These are phyloP conservation scores for Irpex sp. DNA, from an alignment of 1,284 basidiomycete species.

Conservation along the genomic window DNA sequence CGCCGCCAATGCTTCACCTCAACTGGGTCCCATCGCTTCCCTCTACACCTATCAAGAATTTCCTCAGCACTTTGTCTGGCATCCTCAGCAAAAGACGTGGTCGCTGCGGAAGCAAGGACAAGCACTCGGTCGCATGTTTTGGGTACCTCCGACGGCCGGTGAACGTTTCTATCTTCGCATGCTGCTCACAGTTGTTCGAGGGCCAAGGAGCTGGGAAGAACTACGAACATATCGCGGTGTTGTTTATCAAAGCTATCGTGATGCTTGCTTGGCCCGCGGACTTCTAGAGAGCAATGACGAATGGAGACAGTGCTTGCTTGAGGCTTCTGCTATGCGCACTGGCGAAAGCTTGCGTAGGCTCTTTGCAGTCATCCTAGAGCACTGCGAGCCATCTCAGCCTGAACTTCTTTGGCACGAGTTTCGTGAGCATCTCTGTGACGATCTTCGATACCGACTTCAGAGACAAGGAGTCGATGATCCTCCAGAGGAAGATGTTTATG, in stretches of 20 bases:
- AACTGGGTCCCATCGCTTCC: slow-evolving; percentile 2
- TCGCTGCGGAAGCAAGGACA: no score
- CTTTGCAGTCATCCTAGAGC: background rate
- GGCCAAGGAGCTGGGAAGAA: slow-evolving; percentile 1
- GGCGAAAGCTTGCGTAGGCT: background rate
- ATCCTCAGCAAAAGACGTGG: slow-evolving; percentile 7
- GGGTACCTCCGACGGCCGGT: slow-evolving; percentile 20
- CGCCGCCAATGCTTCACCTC: background rate
- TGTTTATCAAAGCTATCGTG: background rate
- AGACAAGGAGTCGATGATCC: background rate
- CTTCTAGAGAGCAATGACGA: slow-evolving; percentile 43
- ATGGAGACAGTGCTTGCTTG: slow-evolving; percentile 33
- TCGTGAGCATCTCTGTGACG: background rate
- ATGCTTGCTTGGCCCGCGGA: slow-evolving; percentile 22
- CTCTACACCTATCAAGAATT: slow-evolving; percentile 24
- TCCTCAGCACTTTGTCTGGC: slow-evolving; percentile 23
- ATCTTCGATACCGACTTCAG: background rate
- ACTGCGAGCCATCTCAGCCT: background rate
- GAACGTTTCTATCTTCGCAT: slow-evolving; percentile 32
- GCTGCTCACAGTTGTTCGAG: slow-evolving; percentile 31
- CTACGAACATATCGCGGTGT: background rate
- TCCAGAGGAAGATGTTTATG: background rate
- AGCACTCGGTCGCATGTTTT: slow-evolving; percentile 33
- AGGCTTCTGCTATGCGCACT: background rate
- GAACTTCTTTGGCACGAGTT: background rate